Conservation (phyloP, 2,329 filamentous ascomycete species). For the Atkinsonella hypoxylon region DNA sequence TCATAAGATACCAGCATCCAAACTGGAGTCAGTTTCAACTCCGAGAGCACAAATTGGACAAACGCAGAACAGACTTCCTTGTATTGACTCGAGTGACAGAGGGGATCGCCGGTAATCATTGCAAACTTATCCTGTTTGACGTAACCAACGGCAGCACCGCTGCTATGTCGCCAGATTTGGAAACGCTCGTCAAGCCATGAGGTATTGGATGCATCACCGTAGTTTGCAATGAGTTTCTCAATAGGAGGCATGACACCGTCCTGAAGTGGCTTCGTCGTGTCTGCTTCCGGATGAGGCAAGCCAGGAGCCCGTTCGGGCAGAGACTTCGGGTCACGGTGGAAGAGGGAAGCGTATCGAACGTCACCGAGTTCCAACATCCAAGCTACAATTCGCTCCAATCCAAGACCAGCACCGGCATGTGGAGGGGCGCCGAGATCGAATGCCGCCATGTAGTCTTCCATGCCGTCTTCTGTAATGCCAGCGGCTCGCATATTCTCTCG, state of each 20-base stretch:
- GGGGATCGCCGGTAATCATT: slow-evolving; percentile 76
- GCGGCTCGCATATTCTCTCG: slow-evolving; percentile 62
- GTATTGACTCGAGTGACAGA: slow-evolving; percentile 72
- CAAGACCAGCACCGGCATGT: slow-evolving; percentile 82
- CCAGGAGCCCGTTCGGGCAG: slow-evolving; percentile 54
- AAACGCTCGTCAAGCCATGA: slow-evolving; percentile 88
- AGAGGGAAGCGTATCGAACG: slow-evolving; percentile 77
- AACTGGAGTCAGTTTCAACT: slow-evolving; percentile 60
- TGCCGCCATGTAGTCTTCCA: slow-evolving; percentile 82
- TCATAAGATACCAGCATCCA: slow-evolving; percentile 81
- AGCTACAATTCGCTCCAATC: slow-evolving; percentile 79
- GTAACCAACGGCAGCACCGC: slow-evolving; percentile 76
- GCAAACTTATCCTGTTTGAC: slow-evolving; percentile 65
- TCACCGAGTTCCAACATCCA: slow-evolving; percentile 78
- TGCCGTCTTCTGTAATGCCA: slow-evolving; percentile 66
- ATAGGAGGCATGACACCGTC: slow-evolving; percentile 55
- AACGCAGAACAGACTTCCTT: slow-evolving; percentile 61
- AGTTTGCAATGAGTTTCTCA: slow-evolving; percentile 86
- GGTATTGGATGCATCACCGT: slow-evolving; percentile 87
- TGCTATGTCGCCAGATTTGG: slow-evolving; percentile 74
- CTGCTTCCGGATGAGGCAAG: slow-evolving; percentile 78
- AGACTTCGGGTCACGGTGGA: slow-evolving; percentile 80
- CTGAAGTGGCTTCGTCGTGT: slow-evolving; percentile 45
- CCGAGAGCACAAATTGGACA: slow-evolving; percentile 61
- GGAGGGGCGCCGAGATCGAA: slow-evolving; percentile 84